A percentile compares a stretch with the other conserved stretches of the same genome.
These are phyloP conservation scores for Kregervanrija delftensis DNA, from an alignment of 805 yeast genomes.

Conservation along the genomic window DNA sequence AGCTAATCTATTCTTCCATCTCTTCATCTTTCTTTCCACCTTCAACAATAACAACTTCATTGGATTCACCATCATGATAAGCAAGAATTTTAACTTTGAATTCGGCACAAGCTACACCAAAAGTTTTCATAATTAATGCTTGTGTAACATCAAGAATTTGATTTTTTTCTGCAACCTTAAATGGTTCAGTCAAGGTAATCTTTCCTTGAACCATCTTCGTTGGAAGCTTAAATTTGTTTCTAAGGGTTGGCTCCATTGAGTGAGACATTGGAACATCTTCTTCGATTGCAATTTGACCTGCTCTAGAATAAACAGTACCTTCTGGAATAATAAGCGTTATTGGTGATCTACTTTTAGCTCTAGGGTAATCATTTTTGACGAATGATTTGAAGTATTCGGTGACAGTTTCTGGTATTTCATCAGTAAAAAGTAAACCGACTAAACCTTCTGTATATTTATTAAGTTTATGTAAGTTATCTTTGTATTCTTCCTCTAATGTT, in stretches of 20 bases:
- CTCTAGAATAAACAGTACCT: slow-evolving; percentile 90
- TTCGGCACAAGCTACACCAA: slow-evolving; percentile 91
- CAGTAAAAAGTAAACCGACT: slow-evolving; percentile 82
- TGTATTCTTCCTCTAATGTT: slow-evolving; percentile 82
- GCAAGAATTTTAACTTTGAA: slow-evolving; percentile 79
- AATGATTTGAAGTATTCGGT: slow-evolving; percentile 77
- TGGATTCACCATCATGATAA: slow-evolving; percentile 60
- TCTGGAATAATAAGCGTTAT: slow-evolving; percentile 79
- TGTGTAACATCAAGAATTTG: slow-evolving; percentile 81
- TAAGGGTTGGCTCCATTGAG: slow-evolving; percentile 86
- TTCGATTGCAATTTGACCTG: slow-evolving; percentile 82
- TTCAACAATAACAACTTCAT: slow-evolving; percentile 17
- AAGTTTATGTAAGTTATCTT: slow-evolving; percentile 71
- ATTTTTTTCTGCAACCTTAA: slow-evolving; percentile 73
- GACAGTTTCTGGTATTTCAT: slow-evolving; percentile 87
- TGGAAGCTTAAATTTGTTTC: slow-evolving; percentile 86
- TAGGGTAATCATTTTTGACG: slow-evolving; percentile 73
- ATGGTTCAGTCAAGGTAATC: slow-evolving; percentile 68
- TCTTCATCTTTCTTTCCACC: slow-evolving; percentile 5
- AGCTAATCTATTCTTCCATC: slow-evolving; percentile 6
- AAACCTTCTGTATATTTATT: slow-evolving; percentile 64
- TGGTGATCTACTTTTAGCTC: slow-evolving; percentile 84
- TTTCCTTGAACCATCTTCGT: slow-evolving; percentile 88
- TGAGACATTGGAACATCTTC: slow-evolving; percentile 97
- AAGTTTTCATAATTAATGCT: slow-evolving; percentile 86